These are phyloP conservation scores for Geotrichum ghanense DNA, from an alignment of 805 yeast species.

Conservation along the genomic window DNA sequence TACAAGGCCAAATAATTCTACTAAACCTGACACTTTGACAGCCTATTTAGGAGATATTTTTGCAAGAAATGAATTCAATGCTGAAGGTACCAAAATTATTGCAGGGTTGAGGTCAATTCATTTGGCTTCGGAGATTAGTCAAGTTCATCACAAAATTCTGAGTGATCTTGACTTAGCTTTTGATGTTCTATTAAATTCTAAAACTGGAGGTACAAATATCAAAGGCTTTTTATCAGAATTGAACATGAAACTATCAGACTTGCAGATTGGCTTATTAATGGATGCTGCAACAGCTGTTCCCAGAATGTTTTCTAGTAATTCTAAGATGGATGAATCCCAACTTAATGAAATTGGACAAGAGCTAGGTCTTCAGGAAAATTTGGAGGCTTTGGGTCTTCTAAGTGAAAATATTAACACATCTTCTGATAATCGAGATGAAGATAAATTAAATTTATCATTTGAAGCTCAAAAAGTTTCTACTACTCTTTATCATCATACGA, in stretches of 20 bases:
- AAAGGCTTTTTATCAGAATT: conserved; percentile 52
- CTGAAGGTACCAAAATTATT: conserved; percentile 40
- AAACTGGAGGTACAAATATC: conserved; percentile 19
- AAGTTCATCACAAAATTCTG: conserved; percentile 52
- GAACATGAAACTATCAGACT: conserved; percentile 56
- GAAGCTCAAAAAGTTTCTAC: conserved; percentile 51
- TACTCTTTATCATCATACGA: conserved; percentile 27
- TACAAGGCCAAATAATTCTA: conserved; percentile 19
- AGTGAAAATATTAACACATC: background rate
- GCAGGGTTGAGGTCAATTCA: conserved; percentile 66
- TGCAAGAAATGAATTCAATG: conserved; percentile 48
- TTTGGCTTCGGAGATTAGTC: conserved; percentile 42
- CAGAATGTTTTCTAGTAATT: conserved; percentile 37
- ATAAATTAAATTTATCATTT: conserved; percentile 37
- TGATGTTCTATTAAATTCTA: conserved; percentile 34
- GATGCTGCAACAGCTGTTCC: conserved; percentile 46
- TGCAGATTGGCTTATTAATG: conserved; percentile 50
- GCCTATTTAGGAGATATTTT: conserved; percentile 75
- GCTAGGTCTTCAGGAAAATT: conserved; percentile 11
- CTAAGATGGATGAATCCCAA: conserved; percentile 42
- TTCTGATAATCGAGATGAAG: conserved; percentile 4
- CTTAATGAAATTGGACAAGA: conserved; percentile 33
- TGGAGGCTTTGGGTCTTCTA: background rate
- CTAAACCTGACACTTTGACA: conserved; percentile 48
- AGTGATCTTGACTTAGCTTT: conserved; percentile 53